Conservation (phyloP, 257 asterid species). For the Handroanthus guayacan region DNA sequence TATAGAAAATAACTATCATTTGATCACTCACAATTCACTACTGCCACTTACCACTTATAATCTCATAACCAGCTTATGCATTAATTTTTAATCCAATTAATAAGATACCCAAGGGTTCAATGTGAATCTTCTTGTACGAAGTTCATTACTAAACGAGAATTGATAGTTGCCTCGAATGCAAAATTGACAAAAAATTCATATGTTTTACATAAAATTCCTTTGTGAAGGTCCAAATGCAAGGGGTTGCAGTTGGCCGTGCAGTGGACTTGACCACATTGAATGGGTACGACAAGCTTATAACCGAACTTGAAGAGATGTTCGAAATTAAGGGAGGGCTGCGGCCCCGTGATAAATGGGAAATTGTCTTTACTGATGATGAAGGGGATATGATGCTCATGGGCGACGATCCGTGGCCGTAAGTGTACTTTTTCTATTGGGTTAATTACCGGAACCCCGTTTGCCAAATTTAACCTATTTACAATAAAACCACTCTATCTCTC, state of each 20-base stretch:
- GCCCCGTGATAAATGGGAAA: constrained; percentile 63
- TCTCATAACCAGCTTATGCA: too few relatives aligned
- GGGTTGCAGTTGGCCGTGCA: constrained; percentile 74
- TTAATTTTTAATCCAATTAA: too few relatives aligned
- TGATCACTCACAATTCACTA: too few relatives aligned
- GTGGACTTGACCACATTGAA: constrained; percentile 65
- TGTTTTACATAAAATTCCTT: background rate
- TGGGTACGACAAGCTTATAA: constrained; percentile 62
- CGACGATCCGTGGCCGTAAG: constrained; percentile 84
- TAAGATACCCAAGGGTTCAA: background rate
- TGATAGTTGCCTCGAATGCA: background rate
- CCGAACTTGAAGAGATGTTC: constrained; percentile 75
- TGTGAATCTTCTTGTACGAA: background rate
- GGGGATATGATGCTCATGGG: constrained; percentile 84
- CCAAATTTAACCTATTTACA: too few relatives aligned
- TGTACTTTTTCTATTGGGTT: background rate
- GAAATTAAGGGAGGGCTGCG: constrained; percentile 68
- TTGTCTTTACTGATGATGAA: constrained; percentile 71
- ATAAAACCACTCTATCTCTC: too few relatives aligned
- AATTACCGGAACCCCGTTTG: background rate
- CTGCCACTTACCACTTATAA: too few relatives aligned
- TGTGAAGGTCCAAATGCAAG: constrained; percentile 80
- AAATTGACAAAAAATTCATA: background rate
- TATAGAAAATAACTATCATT: too few relatives aligned
- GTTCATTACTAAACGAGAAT: background rate